phyloP scores from a whole-genome alignment of 345 rosid genomes.

The Dipteronia dyeriana region DNA sequence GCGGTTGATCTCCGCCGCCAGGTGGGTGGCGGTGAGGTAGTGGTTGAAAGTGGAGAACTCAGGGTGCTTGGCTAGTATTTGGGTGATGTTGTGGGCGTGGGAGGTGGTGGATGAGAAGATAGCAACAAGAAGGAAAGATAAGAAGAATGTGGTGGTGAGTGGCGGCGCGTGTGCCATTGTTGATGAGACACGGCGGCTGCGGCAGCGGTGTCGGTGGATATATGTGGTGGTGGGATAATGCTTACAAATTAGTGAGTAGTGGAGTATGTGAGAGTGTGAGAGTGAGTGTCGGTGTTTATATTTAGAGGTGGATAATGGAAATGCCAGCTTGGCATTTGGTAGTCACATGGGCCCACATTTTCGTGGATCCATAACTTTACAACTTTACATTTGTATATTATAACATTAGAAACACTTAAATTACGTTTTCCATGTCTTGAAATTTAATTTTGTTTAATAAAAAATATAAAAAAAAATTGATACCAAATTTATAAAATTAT shows the following conservation, averaged over 20 bases:
- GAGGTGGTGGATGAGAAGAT: slow-evolving; percentile 27
- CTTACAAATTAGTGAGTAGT: not conserved
- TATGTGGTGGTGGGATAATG: not conserved
- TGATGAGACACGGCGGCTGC: slow-evolving; percentile 10
- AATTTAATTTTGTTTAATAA: not conserved
- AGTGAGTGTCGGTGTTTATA: slow-evolving; percentile 11
- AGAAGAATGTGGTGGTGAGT: slow-evolving; percentile 25
- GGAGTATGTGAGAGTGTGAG: not conserved
- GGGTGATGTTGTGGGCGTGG: slow-evolving; percentile 79
- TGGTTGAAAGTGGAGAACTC: slow-evolving; percentile 91
- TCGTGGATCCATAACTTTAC: slow-evolving; percentile 15
- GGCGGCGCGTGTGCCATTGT: slow-evolving; percentile 30
- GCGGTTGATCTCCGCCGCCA: slow-evolving; percentile 82
- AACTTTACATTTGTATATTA: not conserved
- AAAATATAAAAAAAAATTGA: not conserved
- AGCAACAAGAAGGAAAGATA: slow-evolving; percentile 30
- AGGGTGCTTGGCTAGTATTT: slow-evolving; percentile 73
- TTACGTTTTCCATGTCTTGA: not conserved
- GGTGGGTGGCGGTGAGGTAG: slow-evolving; percentile 82
- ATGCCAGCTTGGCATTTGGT: slow-evolving; percentile 45
- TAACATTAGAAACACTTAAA: too few relatives aligned
- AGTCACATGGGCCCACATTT: slow-evolving; percentile 29
- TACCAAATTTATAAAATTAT: too few relatives aligned
- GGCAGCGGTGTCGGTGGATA: slow-evolving; percentile 5
- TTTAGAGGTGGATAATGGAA: slow-evolving; percentile 9